Percentiles rank a stretch among this genome's conserved stretches.
Conservation (phyloP, 192 early-diverging fungal species). For the Podochytrium sp. region DNA sequence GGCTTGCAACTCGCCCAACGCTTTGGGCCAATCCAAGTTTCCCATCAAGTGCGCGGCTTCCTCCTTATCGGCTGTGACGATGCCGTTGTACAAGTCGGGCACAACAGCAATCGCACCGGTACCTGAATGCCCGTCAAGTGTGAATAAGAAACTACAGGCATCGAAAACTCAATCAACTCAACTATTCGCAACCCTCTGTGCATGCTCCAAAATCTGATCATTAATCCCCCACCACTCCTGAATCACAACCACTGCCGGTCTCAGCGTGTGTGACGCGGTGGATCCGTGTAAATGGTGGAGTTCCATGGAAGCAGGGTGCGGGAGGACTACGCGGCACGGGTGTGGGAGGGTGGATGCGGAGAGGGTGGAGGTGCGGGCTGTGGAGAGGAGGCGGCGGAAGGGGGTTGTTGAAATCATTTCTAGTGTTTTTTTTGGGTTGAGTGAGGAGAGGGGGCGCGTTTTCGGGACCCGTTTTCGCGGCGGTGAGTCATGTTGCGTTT, state of each 20-base stretch:
- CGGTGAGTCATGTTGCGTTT: too few species aligned
- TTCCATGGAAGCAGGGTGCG: neutral
- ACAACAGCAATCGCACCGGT: conserved; percentile 44
- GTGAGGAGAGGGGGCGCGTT: too few species aligned
- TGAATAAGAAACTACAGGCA: neutral
- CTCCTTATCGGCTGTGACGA: conserved; percentile 47
- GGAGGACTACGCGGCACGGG: neutral
- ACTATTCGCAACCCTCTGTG: conserved; percentile 51
- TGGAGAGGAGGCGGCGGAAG: neutral
- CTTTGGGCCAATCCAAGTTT: conserved; percentile 48
- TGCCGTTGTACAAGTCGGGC: conserved; percentile 58
- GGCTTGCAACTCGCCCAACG: conserved; percentile 22
- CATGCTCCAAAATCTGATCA: conserved; percentile 44
- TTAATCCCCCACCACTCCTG: conserved; percentile 54
- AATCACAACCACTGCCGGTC: conserved; percentile 33
- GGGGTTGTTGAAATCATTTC: neutral
- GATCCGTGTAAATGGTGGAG: conserved; percentile 20
- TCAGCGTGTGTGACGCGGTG: neutral
- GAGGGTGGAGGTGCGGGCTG: neutral
- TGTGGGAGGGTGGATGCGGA: neutral
- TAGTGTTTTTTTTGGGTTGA: neutral
- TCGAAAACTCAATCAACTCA: neutral
- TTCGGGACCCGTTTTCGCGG: too few species aligned
- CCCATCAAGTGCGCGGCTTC: conserved; percentile 57
- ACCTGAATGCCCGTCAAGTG: neutral